phyloP scores from a whole-genome alignment of 2,329 filamentous ascomycete genomes.

The Xylaria sp. region DNA sequence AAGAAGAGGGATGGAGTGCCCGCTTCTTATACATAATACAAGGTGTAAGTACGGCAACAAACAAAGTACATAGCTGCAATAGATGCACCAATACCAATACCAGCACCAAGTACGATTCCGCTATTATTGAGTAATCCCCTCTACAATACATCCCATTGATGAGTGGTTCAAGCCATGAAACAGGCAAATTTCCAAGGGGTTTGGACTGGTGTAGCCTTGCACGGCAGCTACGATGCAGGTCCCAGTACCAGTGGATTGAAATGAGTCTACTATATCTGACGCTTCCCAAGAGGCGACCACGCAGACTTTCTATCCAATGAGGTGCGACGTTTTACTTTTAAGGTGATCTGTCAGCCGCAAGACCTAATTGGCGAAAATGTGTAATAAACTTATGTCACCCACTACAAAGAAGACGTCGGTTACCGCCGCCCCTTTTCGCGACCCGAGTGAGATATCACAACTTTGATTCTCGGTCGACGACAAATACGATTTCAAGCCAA shows the following conservation, averaged over 20 bases:
- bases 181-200: not conserved
- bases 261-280: not conserved
- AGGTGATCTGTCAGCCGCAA: not conserved
- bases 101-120: not conserved
- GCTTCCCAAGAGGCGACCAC: not conserved
- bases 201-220: constrained; percentile 26
- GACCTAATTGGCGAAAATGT: constrained; percentile 15
- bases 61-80: not conserved
- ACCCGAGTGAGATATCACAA: not conserved
- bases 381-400: not conserved
- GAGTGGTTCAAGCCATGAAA: not conserved
- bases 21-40: constrained; percentile 12
- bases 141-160: not conserved
- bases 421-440: constrained; percentile 10
- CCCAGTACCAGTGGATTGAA: not conserved
- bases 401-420: not conserved
- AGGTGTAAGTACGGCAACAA: not conserved
- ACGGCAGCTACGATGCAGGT: constrained; percentile 16
- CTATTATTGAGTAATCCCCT: not conserved
- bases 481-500: not conserved
- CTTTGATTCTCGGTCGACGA: not conserved
- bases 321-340: not conserved
- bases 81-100: not conserved
- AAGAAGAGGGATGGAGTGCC: not conserved
- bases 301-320: constrained; percentile 3